Base-by-base conservation (phyloP, 1,284 basidiomycete species). In the Microbotryum silenes-acaulis region DNA sequence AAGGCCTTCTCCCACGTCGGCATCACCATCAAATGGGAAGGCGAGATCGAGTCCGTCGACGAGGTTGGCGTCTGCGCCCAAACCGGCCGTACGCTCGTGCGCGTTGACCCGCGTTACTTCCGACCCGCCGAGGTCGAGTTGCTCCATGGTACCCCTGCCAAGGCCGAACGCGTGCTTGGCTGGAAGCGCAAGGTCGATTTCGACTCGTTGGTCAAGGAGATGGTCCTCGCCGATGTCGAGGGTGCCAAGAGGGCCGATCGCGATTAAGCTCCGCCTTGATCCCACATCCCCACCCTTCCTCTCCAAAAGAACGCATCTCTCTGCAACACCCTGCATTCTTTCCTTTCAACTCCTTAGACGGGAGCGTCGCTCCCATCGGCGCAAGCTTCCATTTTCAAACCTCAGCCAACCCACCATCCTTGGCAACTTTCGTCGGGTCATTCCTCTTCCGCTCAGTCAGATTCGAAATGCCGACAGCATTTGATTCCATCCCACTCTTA, bases 81-180 rank as follows among this genome's bases (percentile, higher is more conserved):
- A 72, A 85, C 83, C 1, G 83, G 82, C 64, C 84, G 81, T 69
- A 80, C 82, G 25, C 77, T 92, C 57, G 88, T 92, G 67, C 85
- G 85, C 71, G 82, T 93, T 46, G 90, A 93, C 76, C 74, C 85
- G 33, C 79, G 80, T 66, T 89, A 89, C 77, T 89, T 89, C 84
- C 72, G 77, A 56, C 75, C 90, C 18, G 89, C 91, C 29, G 91
- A 94, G 83, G 91, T 93, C 76, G 91, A 93, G 83, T 81, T 91
- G 56, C 80, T 91, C 51, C 81, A 85, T 59, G 89, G 89, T 18
- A 85, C 85, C 74, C 89, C 89, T 18, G 79, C 83, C 51, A 93
- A 94, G 78, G 91, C 91, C 0, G 88, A 92, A 75, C 81, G 80
- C 54, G 57, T 84, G 54, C 83, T 93, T 49, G 88, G 88, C 12